Conservation (phyloP, 352 stramenopile species). For the Pythium guiyangense region DNA sequence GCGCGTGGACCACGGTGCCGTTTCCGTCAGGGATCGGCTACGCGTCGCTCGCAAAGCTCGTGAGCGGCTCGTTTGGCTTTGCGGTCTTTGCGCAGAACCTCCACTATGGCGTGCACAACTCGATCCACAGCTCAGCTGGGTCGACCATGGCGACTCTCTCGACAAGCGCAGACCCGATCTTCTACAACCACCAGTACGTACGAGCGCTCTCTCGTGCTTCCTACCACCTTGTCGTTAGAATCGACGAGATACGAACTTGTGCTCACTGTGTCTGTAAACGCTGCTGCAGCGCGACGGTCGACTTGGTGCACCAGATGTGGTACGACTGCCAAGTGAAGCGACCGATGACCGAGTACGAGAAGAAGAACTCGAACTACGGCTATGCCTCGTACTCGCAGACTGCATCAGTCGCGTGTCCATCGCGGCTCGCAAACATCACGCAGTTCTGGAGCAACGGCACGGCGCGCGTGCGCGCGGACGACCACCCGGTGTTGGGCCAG, state of each 20-base stretch:
- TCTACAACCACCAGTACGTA: constrained; percentile 76
- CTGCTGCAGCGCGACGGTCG: constrained; percentile 41
- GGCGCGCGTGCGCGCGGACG: constrained; percentile 27
- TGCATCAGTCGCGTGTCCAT: constrained; percentile 22
- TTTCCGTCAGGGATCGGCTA: constrained; percentile 65
- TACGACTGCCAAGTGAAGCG: constrained; percentile 62
- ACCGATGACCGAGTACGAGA: constrained; percentile 37
- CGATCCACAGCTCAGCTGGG: constrained; percentile 57
- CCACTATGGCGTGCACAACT: constrained; percentile 54
- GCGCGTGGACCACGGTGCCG: constrained; percentile 27
- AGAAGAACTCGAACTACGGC: constrained; percentile 31
- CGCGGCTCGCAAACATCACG: constrained; percentile 35
- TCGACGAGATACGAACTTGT: not conserved
- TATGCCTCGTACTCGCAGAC: constrained; percentile 36
- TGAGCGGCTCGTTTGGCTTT: constrained; percentile 44
- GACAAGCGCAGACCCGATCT: constrained; percentile 59
- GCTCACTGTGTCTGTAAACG: not conserved
- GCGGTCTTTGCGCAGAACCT: constrained; percentile 49
- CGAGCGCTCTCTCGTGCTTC: not conserved
- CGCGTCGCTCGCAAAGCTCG: constrained; percentile 31
- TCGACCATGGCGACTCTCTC: constrained; percentile 42
- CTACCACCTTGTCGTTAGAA: not conserved
- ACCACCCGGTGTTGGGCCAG: constrained; percentile 29
- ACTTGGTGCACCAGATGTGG: constrained; percentile 63
- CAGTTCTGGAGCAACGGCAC: constrained; percentile 29